These are phyloP conservation scores for Cercospora sp. DNA, from an alignment of 2,329 filamentous ascomycete genomes.

Conservation along the genomic window DNA sequence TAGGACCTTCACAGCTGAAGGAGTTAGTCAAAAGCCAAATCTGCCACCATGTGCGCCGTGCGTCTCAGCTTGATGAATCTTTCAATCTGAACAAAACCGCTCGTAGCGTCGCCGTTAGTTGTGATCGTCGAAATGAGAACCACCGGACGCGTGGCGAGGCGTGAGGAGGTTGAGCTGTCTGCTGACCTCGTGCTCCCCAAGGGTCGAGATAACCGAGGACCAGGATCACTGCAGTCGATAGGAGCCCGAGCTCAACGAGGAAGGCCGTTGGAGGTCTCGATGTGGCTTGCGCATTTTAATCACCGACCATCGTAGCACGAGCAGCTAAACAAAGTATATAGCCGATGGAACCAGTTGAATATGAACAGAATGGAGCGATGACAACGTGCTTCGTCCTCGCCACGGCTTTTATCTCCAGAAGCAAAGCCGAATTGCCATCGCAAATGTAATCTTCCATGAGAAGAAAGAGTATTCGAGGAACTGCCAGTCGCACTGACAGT, in stretches of 20 bases:
- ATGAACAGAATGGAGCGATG: neutral
- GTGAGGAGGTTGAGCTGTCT: neutral
- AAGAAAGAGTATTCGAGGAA: neutral
- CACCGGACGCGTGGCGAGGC: neutral
- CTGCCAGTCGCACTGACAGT: neutral
- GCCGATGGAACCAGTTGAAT: neutral
- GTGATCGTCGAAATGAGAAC: neutral
- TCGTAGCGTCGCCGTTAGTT: neutral
- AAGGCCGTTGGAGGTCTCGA: slow-evolving; percentile 5
- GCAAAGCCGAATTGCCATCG: neutral
- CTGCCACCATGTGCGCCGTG: slow-evolving; percentile 1
- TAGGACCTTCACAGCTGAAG: neutral
- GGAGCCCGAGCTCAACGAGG: neutral
- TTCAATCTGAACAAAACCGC: neutral
- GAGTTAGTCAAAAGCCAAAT: slow-evolving; percentile 4
- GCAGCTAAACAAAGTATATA: neutral
- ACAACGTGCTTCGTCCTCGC: neutral
- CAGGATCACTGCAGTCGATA: neutral
- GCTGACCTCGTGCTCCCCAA: neutral
- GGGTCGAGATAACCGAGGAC: neutral
- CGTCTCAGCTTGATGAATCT: slow-evolving; percentile 7
- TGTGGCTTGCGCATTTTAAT: neutral
- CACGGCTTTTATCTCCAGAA: neutral
- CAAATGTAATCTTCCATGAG: neutral
- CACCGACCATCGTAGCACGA: neutral